Conservation (phyloP, 73 alveolate genomes). For the Symbiodinium pilosum region DNA sequence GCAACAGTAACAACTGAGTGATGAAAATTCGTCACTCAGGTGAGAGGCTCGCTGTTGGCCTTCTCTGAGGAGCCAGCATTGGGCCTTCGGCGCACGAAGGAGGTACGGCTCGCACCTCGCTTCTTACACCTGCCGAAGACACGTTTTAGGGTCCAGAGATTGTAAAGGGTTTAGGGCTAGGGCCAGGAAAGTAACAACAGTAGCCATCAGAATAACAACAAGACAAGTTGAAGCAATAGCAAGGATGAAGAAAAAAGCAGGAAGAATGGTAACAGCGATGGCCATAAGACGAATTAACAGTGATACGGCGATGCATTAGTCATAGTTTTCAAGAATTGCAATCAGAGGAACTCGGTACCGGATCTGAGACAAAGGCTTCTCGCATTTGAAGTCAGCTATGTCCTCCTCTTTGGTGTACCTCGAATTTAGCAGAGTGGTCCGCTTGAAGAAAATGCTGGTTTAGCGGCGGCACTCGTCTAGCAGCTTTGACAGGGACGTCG, state of each 20-base stretch:
- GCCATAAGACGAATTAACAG: too few relatives aligned
- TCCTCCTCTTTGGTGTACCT: constrained; percentile 75
- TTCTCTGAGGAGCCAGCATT: neutral
- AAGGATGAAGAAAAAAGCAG: neutral
- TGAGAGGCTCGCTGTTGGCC: neutral
- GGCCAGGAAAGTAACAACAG: too few relatives aligned
- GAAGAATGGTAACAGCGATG: too few relatives aligned
- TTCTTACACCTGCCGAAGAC: constrained; percentile 18
- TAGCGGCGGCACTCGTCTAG: constrained; percentile 17
- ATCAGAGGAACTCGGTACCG: neutral
- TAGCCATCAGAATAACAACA: neutral
- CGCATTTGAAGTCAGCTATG: constrained; percentile 53
- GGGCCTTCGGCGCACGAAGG: constrained; percentile 65
- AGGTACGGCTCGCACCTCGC: constrained; percentile 7
- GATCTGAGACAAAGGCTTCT: neutral
- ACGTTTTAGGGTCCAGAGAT: too few relatives aligned
- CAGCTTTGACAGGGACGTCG: constrained; percentile 35
- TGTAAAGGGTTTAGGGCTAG: too few relatives aligned
- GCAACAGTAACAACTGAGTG: neutral
- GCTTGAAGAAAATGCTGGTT: neutral
- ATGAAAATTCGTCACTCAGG: neutral
- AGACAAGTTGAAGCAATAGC: neutral
- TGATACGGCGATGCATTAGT: too few relatives aligned
- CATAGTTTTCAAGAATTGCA: neutral
- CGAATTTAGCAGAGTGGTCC: neutral